Percentiles rank a stretch among this genome's conserved stretches.
Conservation (phyloP, 2,329 filamentous ascomycete genomes). For the Xylaria sp. region DNA sequence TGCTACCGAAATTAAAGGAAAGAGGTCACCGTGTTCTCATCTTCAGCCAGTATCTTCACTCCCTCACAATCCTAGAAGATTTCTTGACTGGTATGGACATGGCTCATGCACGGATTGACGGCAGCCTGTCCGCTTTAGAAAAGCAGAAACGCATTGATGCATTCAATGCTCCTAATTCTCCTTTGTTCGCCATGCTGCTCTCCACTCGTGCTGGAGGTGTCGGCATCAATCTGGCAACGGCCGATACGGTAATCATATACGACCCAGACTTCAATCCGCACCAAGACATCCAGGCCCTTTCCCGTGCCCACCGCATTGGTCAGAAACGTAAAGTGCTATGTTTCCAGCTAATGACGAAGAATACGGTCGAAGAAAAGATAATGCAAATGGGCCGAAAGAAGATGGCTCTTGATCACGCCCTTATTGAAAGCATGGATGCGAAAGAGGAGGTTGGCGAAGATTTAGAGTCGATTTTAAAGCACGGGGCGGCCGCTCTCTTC, state of each 20-base stretch:
- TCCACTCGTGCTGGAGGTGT: constrained; percentile 96
- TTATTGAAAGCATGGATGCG: constrained; percentile 91
- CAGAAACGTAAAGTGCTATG: constrained; percentile 96
- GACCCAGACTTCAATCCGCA: constrained; percentile 98
- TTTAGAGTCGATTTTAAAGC: constrained; percentile 85
- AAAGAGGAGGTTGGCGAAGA: constrained; percentile 84
- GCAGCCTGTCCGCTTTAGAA: constrained; percentile 80
- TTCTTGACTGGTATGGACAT: constrained; percentile 83
- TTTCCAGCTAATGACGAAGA: constrained; percentile 91
- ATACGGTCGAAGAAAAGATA: constrained; percentile 92
- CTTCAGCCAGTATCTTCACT: constrained; percentile 93
- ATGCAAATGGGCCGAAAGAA: constrained; percentile 96
- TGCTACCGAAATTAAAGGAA: constrained; percentile 87
- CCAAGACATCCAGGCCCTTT: constrained; percentile 95
- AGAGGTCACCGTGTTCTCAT: constrained; percentile 91
- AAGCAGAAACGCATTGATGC: constrained; percentile 96
- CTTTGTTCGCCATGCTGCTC: constrained; percentile 88
- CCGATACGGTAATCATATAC: constrained; percentile 97
- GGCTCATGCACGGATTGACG: constrained; percentile 83
- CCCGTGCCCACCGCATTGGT: constrained; percentile 93
- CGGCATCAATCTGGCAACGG: constrained; percentile 95
- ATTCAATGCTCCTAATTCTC: constrained; percentile 87
- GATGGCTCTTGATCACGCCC: constrained; percentile 92
- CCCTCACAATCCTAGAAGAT: constrained; percentile 91
- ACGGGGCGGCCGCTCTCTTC: constrained; percentile 89